Evolutionary conservation across 345 rosid species (phyloP).

Genomic region (Kernera saxatilis): DNA sequence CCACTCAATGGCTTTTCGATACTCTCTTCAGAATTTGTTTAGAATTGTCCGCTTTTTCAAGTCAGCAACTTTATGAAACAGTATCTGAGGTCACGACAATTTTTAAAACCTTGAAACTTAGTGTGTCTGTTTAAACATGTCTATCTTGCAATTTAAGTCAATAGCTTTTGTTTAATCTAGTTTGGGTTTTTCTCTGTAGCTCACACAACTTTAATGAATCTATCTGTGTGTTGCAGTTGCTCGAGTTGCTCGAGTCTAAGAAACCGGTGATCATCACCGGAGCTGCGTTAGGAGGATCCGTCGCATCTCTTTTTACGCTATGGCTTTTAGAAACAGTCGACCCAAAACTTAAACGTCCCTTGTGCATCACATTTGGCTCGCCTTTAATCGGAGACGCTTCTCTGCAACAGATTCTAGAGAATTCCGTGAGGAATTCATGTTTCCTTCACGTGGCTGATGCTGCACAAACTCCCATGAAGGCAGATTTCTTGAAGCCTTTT

Average conservation of each 20-base stretch:
- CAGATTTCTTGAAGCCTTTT: conserved; percentile 37
- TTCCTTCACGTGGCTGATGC: conserved; percentile 44
- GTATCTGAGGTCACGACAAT: neutral
- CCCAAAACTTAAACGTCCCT: conserved; percentile 23
- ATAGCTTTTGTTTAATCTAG: neutral
- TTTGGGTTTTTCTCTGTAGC: neutral
- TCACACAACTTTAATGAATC: neutral
- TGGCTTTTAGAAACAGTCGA: conserved; percentile 45
- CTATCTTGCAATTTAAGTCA: neutral
- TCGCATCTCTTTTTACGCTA: conserved; percentile 67
- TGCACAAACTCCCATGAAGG: neutral
- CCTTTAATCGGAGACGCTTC: conserved; percentile 44
- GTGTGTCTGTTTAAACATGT: neutral
- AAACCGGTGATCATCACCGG: conserved; percentile 50
- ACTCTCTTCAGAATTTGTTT: neutral
- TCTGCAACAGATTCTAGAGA: conserved; percentile 34
- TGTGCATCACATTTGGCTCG: conserved; percentile 72
- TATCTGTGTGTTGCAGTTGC: neutral
- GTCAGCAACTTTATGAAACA: neutral
- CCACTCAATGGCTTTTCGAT: neutral
- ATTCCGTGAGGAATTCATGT: conserved; percentile 41
- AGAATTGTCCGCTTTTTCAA: neutral
- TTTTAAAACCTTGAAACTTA: neutral
- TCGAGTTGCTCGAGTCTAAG: neutral
- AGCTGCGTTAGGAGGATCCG: conserved; percentile 51